Base-by-base conservation (phyloP, 2,329 filamentous ascomycete species). In the Trichoderma breve region DNA sequence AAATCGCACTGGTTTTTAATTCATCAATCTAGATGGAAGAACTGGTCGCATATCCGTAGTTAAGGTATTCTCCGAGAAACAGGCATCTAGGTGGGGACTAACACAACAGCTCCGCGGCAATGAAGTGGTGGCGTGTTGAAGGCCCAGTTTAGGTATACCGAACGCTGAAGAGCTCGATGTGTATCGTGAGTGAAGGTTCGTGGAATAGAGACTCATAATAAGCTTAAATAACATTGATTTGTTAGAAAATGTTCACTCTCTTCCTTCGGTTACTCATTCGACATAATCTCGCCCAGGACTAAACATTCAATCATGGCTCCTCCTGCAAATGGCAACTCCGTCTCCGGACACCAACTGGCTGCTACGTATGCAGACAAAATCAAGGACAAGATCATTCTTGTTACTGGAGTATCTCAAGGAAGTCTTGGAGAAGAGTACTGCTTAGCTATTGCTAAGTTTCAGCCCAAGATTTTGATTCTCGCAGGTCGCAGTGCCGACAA, bases 401-500 rank as follows among this genome's bases (percentile, higher is more conserved):
- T 81, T 2, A 85, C 84, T 0, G 83, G 84, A 21, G 80, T 83
- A 24, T 80, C 82, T 6, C 81, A 80, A 5, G 77, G 78, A 61
- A 77, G 80, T 24, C 77, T 85, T 21, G 83, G 84, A 18, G 78
- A 78, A 32, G 72, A 74, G 6, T 84, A 83, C 60, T 78, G 79
- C 32, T 71, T 77, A 9, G 75, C 79, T 51, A 78, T 86, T 57
- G 84, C 85, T 26, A 74, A 79, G 14, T 81, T 81, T 34, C 75
- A 79, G 1, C 84, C 85, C 0, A 73, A 76, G 1, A 74, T 82
- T 28, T 82, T 87, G 71, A 83, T 85, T 61, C 82, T 86, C 21
- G 84, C 81, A 7, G 83, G 84, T 26, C 85, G 86, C 70, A 84
- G 78, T 60, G 62, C 75, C 5, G 65, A 78, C 18, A 87, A 85